Base-by-base conservation (phyloP, 2,329 filamentous ascomycete genomes). In the Cordyceps militaris region DNA sequence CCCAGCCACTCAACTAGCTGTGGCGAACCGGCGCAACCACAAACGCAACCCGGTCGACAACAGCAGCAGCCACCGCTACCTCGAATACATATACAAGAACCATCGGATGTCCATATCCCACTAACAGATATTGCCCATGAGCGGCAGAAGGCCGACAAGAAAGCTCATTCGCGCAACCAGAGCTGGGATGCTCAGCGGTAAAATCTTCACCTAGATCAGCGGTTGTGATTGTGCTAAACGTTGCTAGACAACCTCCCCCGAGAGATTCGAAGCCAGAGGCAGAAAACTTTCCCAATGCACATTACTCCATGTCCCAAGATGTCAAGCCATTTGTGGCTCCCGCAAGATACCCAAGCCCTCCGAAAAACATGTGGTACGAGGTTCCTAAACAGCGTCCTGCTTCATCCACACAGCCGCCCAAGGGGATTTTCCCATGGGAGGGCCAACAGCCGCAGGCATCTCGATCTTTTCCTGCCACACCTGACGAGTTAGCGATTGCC, bases 351-450 rank as follows among this genome's bases (percentile, higher is more conserved):
- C 89, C 92, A 3, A 89, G 90, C 66, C 89, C 91, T 19, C 91
- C 92, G 0, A 88, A 81, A 70, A 82, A 92, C 67, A 92, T 96
- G 89, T 94, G 87, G 80, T 96, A 94, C 69, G 78, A 93, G 65
- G 81, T 95, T 36, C 91, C 91, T 5, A 83, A 79, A 61, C 79
- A 82, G 59, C 76, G 77, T 19, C 83, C 83, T 23, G 79, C 83
- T 49, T 75, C 71, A 24, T 65, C 67, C n/a, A 64, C 79, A 44
- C 77, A 85, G 62, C 81, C 76, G 60, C 81, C 85, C 14, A 79
- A 81, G 49, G 80, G 85, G 3, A 86, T 97, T 50, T 99, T 99
- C 70, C 94, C 94, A 0, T 99, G 94, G 94, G 94, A 99, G 71
- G 74, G 72, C 43, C 76, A 85, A 59, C 82, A 82, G 61, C 79